Percentiles rank a stretch among this genome's conserved stretches.
Conservation (phyloP, 768 basidiomycete genomes). For the Russula sp. region DNA sequence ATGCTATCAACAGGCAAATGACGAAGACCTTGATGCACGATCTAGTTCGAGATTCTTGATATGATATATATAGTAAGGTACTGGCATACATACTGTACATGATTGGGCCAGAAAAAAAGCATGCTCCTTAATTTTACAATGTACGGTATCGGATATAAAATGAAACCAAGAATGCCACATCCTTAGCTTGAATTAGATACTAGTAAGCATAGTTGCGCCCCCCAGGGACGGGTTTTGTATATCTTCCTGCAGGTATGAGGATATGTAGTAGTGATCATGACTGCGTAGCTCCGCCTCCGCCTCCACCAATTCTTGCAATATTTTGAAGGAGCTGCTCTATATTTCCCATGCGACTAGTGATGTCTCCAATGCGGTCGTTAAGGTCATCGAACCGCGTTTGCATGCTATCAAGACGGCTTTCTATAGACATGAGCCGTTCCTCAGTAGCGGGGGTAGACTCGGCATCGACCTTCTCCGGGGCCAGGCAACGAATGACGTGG, state of each 20-base stretch:
- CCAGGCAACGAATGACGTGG: slow-evolving; percentile 19
- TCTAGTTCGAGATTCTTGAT: too few relatives aligned
- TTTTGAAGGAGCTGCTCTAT: slow-evolving; percentile 11
- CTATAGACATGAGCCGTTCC: slow-evolving; percentile 12
- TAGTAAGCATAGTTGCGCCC: too few relatives aligned
- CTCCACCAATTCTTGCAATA: not conserved
- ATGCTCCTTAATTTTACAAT: too few relatives aligned
- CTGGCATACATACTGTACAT: too few relatives aligned
- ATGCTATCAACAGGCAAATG: too few relatives aligned
- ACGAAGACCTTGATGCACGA: too few relatives aligned
- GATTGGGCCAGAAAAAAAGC: too few relatives aligned
- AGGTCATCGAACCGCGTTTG: slow-evolving; percentile 7
- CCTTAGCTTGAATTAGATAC: too few relatives aligned
- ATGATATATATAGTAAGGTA: too few relatives aligned
- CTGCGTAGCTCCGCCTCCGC: not conserved
- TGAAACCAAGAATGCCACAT: too few relatives aligned
- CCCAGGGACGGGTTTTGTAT: too few relatives aligned
- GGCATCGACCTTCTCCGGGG: not conserved
- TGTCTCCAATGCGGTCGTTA: not conserved
- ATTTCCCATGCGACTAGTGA: not conserved
- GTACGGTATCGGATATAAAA: too few relatives aligned
- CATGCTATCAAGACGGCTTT: slow-evolving; percentile 13
- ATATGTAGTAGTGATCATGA: not conserved
- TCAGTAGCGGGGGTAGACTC: not conserved
- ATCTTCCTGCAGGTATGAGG: not conserved